These are phyloP conservation scores for Lathyrus sativus DNA, from an alignment of 306 rosid species.

Conservation along the genomic window DNA sequence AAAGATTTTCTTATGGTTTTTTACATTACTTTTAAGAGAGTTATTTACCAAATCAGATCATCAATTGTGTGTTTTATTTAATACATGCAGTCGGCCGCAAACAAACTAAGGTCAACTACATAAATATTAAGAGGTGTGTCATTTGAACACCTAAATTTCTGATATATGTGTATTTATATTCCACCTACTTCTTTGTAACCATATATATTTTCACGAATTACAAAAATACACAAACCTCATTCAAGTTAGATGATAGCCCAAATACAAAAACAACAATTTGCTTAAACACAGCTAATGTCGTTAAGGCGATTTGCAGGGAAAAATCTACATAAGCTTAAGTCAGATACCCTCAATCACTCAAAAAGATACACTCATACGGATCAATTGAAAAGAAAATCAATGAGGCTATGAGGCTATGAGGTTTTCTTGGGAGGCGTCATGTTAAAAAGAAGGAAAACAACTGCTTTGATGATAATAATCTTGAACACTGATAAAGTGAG, in stretches of 20 bases:
- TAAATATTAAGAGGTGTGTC: too few relatives aligned
- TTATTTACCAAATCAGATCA: too few relatives aligned
- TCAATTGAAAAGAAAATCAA: neutral
- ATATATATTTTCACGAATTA: too few relatives aligned
- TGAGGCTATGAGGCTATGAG: constrained; percentile 51
- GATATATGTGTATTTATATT: too few relatives aligned
- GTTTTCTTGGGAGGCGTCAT: constrained; percentile 82
- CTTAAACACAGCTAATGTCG: neutral
- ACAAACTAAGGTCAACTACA: too few relatives aligned
- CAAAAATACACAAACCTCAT: neutral
- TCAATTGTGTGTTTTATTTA: too few relatives aligned
- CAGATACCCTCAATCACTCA: constrained; percentile 8
- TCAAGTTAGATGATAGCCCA: neutral
- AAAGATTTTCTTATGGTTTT: too few relatives aligned
- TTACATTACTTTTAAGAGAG: too few relatives aligned
- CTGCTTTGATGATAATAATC: constrained; percentile 37
- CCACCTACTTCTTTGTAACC: too few relatives aligned
- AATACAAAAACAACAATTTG: neutral
- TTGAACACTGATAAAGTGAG: constrained; percentile 30
- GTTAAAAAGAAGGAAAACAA: constrained; percentile 54
- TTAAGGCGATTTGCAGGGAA: neutral
- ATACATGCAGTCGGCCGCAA: too few relatives aligned
- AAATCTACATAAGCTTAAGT: neutral
- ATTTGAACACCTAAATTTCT: too few relatives aligned
- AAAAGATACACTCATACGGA: constrained; percentile 21